These are phyloP conservation scores for Paramecium sonneborni DNA, from an alignment of 73 alveolate species.

Conservation along the genomic window DNA sequence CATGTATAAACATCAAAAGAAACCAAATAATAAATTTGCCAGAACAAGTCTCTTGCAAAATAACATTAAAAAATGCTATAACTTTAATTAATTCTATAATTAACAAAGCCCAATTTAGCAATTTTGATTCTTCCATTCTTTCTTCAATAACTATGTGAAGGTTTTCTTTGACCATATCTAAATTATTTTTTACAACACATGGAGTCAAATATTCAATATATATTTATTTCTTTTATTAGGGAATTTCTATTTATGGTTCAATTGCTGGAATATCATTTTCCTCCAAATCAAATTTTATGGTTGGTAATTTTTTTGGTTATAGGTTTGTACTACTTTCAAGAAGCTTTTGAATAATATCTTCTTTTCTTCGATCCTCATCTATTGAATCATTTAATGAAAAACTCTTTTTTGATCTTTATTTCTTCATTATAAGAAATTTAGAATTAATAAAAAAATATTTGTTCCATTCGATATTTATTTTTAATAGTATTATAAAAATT, in stretches of 20 bases:
- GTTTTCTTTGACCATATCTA: slow-evolving; percentile 22
- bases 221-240: background rate
- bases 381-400: background rate
- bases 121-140: background rate
- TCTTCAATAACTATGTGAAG: background rate
- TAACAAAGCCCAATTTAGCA: background rate
- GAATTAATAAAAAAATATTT: background rate
- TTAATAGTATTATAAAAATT: background rate
- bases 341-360: background rate
- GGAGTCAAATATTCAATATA: background rate
- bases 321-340: background rate
- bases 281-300: slow-evolving; percentile 4
- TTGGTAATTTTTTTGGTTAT: background rate
- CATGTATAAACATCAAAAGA: slow-evolving; percentile 15
- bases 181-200: background rate
- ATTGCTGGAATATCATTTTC: background rate
- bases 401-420: slow-evolving; percentile 16
- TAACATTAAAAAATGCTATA: background rate
- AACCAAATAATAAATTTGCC: background rate
- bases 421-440: background rate
- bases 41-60: background rate
- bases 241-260: background rate
- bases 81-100: background rate
- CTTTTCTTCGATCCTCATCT: slow-evolving; percentile 14
- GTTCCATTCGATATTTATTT: background rate